phyloP scores from a whole-genome alignment of 129 eudicot species.

The sunflower (Helianthus annuus) region HanXRQr2.0-SUNRISE NC_035437.2:140142146-140142645 shows the following conservation, averaged over 20 bases:
- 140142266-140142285: conserved; percentile 44
- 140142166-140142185: not conserved
- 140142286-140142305: conserved; percentile 44
- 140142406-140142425: conserved; percentile 48
- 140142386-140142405: conserved; percentile 10
- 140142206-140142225: conserved; percentile 32
- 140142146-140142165: not conserved
- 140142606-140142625: conserved; percentile 62
- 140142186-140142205: not conserved
- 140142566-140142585: conserved; percentile 43
- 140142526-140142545: conserved; percentile 49
- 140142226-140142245: conserved; percentile 73
- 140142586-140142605: conserved; percentile 41
- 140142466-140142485: conserved; percentile 77
- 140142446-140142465: conserved; percentile 65
- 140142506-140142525: conserved; percentile 64
- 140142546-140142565: conserved; percentile 77
- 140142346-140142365: conserved; percentile 61
- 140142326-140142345: conserved; percentile 85
- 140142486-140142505: conserved; percentile 72
- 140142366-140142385: conserved; percentile 17
- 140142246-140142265: conserved; percentile 53
- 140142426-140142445: conserved; percentile 69
- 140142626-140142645: conserved; percentile 60
- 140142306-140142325: conserved; percentile 73